Percentiles rank a stretch among this genome's conserved stretches.
These are phyloP conservation scores for Pleurotus giganteus DNA, from an alignment of 768 basidiomycete species.

Conservation along the genomic window DNA sequence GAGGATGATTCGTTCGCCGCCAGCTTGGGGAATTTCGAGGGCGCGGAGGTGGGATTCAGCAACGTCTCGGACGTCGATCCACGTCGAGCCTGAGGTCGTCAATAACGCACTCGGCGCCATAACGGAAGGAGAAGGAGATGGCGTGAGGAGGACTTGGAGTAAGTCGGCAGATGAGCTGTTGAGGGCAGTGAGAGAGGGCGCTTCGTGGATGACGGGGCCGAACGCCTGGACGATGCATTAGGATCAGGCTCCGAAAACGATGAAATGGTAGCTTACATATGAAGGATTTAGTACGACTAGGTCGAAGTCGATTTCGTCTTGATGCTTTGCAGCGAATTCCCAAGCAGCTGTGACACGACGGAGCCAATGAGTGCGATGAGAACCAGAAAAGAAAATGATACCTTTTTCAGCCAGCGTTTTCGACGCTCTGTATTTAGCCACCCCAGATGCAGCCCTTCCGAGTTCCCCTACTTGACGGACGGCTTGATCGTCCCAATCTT, in stretches of 20 bases:
- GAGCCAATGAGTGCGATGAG: neutral
- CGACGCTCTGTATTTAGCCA: slow-evolving; percentile 50
- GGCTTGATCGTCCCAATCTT: slow-evolving; percentile 58
- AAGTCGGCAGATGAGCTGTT: slow-evolving; percentile 33
- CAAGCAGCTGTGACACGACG: slow-evolving; percentile 33
- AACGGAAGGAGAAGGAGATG: slow-evolving; percentile 10
- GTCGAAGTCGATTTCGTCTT: slow-evolving; percentile 46
- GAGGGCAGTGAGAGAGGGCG: slow-evolving; percentile 26
- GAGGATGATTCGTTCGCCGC: slow-evolving; percentile 37
- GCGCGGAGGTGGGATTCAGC: slow-evolving; percentile 52
- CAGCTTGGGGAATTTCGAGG: slow-evolving; percentile 44
- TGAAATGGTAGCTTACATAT: slow-evolving; percentile 30
- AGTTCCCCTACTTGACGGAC: slow-evolving; percentile 45
- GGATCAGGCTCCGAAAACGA: neutral
- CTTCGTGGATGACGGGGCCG: slow-evolving; percentile 37
- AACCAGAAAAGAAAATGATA: slow-evolving; percentile 13
- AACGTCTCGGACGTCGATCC: slow-evolving; percentile 48
- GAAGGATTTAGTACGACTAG: slow-evolving; percentile 52
- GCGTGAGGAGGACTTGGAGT: slow-evolving; percentile 30
- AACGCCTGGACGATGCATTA: slow-evolving; percentile 19
- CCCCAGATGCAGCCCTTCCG: slow-evolving; percentile 39
- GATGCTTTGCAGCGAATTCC: slow-evolving; percentile 36
- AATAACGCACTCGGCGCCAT: slow-evolving; percentile 12
- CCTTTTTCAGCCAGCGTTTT: slow-evolving; percentile 62
- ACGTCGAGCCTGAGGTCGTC: slow-evolving; percentile 24